A percentile compares a stretch with the other conserved stretches of the same genome.
Conservation (phyloP, 2,329 filamentous ascomycete genomes). For the Phaeosphaeriaceae sp. region DNA sequence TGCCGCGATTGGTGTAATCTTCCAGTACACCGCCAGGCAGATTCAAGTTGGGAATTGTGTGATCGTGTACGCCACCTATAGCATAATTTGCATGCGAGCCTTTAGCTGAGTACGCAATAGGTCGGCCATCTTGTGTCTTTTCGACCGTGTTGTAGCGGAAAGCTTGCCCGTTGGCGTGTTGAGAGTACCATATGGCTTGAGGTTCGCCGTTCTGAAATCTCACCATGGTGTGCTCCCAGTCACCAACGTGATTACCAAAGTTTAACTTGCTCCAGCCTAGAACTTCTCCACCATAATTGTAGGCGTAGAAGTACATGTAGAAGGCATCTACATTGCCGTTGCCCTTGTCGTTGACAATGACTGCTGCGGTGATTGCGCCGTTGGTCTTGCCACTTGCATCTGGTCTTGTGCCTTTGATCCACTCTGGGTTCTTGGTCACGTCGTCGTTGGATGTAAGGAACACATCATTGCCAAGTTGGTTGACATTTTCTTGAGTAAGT, state of each 20-base stretch:
- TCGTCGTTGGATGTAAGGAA: constrained; percentile 56
- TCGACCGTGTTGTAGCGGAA: constrained; percentile 62
- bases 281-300: constrained; percentile 61
- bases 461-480: constrained; percentile 50
- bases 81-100: constrained; percentile 72
- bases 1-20: constrained; percentile 61
- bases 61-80: constrained; percentile 64
- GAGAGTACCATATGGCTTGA: constrained; percentile 65
- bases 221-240: constrained; percentile 73
- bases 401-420: constrained; percentile 61
- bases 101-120: constrained; percentile 64
- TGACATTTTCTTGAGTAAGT: constrained; percentile 52
- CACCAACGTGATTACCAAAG: constrained; percentile 68
- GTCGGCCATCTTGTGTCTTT: constrained; percentile 60
- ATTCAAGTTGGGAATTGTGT: constrained; percentile 67
- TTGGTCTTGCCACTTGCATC: constrained; percentile 58
- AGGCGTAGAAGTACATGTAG: constrained; percentile 69
- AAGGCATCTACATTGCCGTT: constrained; percentile 63
- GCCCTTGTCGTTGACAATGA: constrained; percentile 66
- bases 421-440: constrained; percentile 49
- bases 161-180: constrained; percentile 68
- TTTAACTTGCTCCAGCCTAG: constrained; percentile 49
- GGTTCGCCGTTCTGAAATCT: constrained; percentile 65
- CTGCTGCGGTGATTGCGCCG: constrained; percentile 56
- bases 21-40: constrained; percentile 60